Conservation (phyloP, 768 basidiomycete genomes). For the Gloeopeniophorella convolvens region DNA sequence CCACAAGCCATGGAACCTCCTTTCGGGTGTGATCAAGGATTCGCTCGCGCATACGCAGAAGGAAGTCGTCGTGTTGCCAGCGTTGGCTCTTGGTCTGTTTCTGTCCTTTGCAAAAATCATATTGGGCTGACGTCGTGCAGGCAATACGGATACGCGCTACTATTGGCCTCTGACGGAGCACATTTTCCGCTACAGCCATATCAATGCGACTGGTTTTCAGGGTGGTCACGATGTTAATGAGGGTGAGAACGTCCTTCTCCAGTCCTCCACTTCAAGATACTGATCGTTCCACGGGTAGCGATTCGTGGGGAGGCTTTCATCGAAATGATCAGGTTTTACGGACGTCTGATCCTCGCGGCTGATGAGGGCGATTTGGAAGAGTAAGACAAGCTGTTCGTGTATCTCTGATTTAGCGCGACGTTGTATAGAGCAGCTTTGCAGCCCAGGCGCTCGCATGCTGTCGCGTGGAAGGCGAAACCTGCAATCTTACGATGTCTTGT, state of each 20-base stretch:
- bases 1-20: conserved; percentile 27
- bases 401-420: too few relatives aligned
- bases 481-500: too few relatives aligned
- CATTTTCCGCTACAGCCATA: conserved; percentile 62
- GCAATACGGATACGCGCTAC: conserved; percentile 38
- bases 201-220: conserved; percentile 29
- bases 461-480: too few relatives aligned
- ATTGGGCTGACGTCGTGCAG: too few relatives aligned
- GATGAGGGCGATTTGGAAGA: conserved; percentile 40
- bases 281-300: too few relatives aligned
- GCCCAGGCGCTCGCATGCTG: too few relatives aligned
- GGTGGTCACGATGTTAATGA: conserved; percentile 30
- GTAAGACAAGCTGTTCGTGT: too few relatives aligned
- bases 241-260: too few relatives aligned
- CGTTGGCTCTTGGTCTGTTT: background rate
- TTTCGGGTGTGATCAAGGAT: too few relatives aligned
- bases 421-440: too few relatives aligned
- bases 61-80: background rate
- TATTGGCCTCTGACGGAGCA: conserved; percentile 44
- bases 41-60: background rate
- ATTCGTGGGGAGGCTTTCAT: conserved; percentile 47
- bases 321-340: conserved; percentile 60
- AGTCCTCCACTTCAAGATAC: too few relatives aligned
- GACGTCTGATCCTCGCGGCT: conserved; percentile 55
- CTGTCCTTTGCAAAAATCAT: too few relatives aligned